Percentiles rank a stretch among this genome's conserved stretches.
Conservation (phyloP, 1,139 yeast species). For the Kluyveromyces marxianus region DNA sequence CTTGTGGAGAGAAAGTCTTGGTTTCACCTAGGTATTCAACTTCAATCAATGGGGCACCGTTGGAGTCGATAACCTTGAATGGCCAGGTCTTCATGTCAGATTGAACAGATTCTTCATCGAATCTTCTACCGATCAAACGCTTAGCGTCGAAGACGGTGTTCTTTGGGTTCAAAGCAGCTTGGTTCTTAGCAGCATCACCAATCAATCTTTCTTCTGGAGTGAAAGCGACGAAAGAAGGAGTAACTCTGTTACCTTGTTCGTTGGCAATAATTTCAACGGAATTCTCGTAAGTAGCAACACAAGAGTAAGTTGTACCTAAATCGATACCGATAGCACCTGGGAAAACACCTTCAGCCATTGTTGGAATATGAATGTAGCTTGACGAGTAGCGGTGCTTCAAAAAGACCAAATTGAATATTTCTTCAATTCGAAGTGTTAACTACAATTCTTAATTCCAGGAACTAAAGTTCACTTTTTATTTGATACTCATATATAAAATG, state of each 20-base stretch:
- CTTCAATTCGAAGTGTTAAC: not conserved
- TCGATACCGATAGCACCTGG: conserved; percentile 99
- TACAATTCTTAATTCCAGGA: not conserved
- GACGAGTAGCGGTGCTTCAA: conserved; percentile 12
- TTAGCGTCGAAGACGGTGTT: conserved; percentile 97
- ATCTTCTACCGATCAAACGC: conserved; percentile 96
- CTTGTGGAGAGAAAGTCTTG: conserved; percentile 93
- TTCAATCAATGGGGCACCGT: conserved; percentile 86
- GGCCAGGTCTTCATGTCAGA: conserved; percentile 88
- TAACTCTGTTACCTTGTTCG: conserved; percentile 99
- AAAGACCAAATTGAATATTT: conserved; percentile 7
- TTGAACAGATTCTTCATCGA: conserved; percentile 84
- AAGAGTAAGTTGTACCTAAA: conserved; percentile 95
- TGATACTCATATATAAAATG: conserved; percentile 7
- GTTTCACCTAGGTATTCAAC: conserved; percentile 90
- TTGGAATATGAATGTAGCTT: conserved; percentile 22
- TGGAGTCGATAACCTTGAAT: conserved; percentile 80
- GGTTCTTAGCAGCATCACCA: conserved; percentile 99
- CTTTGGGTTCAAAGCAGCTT: conserved; percentile 94
- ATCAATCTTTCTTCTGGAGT: conserved; percentile 93
- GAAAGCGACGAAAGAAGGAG: conserved; percentile 98
- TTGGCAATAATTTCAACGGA: conserved; percentile 93
- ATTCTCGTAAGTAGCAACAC: conserved; percentile 92
- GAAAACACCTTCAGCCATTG: conserved; percentile 98
- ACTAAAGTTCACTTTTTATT: not conserved